Evolutionary conservation across 176 grass and related monocot genomes (phyloP), one percentile per base, ranked within the genome.

Genomic region (Coix lacrymajobi): DNA sequence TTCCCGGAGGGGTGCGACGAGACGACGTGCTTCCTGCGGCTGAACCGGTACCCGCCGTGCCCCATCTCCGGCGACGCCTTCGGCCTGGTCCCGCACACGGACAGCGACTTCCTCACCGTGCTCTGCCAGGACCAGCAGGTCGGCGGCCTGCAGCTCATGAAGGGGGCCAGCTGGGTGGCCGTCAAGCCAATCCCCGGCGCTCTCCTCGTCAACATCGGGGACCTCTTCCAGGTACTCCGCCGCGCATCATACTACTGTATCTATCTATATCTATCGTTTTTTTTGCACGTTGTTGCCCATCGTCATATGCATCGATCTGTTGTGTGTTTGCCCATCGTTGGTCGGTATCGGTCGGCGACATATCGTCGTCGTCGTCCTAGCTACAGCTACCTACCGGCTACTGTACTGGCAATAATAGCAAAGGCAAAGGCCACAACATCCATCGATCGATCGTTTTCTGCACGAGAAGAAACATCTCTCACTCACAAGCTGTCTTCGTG

Each of bases 71-170:
- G 1, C 8, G 87, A 84, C 61, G 81, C 82, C 77, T 93, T 92
- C 51, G 93, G 93, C 4, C 83, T 99, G 80, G 90, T 96, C 67
- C 96, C 96, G 13, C 96, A 98, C 86, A 93, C 93, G 31, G 93
- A 96, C 89, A 99, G 93, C 78, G 91, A 90, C 82, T 99, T 93
- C 91, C 89, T 99, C 76, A 99, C 96, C 63, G 87, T 99, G 65
- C 83, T 96, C 6, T 79, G 82, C 79, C 91, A 91, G 66, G 91
- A 98, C 84, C 83, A 88, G 5, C 83, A 84, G 7, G 87, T 93
- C 37, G 87, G 89, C 60, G 89, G 91, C 36, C 85, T 96, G 84
- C 93, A 96, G 64, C 67, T 99, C 70, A 93, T 83, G 71, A 93
- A 98, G 76, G 89, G 71, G 73, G 76, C 31, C 40, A 40, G 40